phyloP scores from a whole-genome alignment of 352 stramenopile genomes.

The Phytophthora tentaculata region DNA sequence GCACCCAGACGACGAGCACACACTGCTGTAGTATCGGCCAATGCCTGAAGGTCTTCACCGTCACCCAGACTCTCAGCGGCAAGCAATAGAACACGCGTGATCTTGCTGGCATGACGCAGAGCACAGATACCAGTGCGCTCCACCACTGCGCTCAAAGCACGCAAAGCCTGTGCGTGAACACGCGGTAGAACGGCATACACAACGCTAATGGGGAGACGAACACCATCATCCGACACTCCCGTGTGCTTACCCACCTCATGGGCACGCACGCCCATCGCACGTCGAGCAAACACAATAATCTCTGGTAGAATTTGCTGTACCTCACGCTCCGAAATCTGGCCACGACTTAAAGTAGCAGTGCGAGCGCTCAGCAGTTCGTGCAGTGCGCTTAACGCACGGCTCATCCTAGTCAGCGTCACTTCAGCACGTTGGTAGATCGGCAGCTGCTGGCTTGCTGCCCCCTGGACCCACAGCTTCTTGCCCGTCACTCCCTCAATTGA shows the following conservation, averaged over 20 bases:
- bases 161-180: conserved; percentile 58
- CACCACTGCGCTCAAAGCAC: conserved; percentile 47
- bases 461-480: conserved; percentile 73
- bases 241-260: conserved; percentile 85
- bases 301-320: conserved; percentile 69
- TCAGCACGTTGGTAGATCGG: conserved; percentile 69
- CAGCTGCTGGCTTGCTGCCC: conserved; percentile 37
- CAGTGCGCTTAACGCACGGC: conserved; percentile 47
- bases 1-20: conserved; percentile 67
- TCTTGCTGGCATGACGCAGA: conserved; percentile 70
- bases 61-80: conserved; percentile 52
- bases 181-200: conserved; percentile 72
- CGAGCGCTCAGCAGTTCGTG: conserved; percentile 52
- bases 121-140: conserved; percentile 61
- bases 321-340: conserved; percentile 75
- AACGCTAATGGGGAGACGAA: conserved; percentile 72
- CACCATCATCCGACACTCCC: conserved; percentile 78
- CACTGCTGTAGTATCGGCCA: conserved; percentile 54
- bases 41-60: conserved; percentile 44
- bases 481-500: conserved; percentile 37
- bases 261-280: conserved; percentile 65
- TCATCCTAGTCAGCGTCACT: conserved; percentile 46
- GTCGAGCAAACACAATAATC: conserved; percentile 59
- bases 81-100: conserved; percentile 67
- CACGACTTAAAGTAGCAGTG: conserved; percentile 24